phyloP scores from a whole-genome alignment of 2,329 filamentous ascomycete genomes.

The Penicillium freii region DNA sequence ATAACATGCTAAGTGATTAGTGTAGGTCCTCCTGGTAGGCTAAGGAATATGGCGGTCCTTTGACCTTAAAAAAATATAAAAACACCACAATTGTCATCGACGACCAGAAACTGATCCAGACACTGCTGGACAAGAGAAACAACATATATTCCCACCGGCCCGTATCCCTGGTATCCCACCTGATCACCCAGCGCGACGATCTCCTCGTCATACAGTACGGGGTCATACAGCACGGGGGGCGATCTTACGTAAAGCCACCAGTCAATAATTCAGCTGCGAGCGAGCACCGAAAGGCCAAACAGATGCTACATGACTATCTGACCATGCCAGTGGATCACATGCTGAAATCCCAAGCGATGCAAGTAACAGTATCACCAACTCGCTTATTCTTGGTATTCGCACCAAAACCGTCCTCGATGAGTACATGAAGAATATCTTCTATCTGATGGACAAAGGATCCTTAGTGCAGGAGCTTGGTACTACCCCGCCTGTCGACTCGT shows the following conservation, averaged over 20 bases:
- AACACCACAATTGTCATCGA: background rate
- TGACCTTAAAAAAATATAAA: background rate
- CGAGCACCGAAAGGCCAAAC: conserved; percentile 32
- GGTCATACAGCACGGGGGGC: no score
- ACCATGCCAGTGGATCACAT: conserved; percentile 45
- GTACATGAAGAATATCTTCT: background rate
- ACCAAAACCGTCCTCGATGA: background rate
- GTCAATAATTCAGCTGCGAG: background rate
- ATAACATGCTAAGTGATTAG: background rate
- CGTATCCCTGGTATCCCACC: background rate
- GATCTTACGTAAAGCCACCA: no score
- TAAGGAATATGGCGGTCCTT: background rate
- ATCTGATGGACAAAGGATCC: no score
- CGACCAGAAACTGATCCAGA: background rate
- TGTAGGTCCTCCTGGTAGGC: background rate
- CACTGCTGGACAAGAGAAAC: no score
- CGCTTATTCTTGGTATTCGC: background rate
- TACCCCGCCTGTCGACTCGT: background rate
- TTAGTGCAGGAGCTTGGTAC: no score
- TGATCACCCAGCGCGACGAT: background rate
- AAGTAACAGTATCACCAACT: conserved; percentile 51
- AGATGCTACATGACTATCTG: conserved; percentile 50
- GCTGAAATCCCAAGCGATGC: conserved; percentile 49
- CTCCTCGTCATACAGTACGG: no score
- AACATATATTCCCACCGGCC: background rate